A percentile compares a stretch with the other conserved stretches of the same genome.
Conservation (phyloP, 768 basidiomycete species). For the Phylloporus sp. region DNA sequence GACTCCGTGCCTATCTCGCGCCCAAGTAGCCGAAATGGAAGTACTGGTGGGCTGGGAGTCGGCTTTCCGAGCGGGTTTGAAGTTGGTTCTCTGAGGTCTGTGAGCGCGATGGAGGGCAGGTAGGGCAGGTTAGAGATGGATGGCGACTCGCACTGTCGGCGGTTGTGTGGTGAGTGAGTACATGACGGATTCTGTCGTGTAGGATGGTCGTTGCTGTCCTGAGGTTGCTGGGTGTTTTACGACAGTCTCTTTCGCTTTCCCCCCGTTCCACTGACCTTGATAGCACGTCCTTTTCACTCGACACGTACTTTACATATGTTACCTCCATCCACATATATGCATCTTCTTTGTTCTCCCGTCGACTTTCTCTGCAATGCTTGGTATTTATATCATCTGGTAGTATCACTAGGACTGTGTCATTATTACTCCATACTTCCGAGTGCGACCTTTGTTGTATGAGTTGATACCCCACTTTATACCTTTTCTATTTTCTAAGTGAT, state of each 20-base stretch:
- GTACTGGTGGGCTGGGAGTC: slow-evolving; percentile 3
- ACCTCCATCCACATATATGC: background rate
- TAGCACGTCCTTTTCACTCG: no score
- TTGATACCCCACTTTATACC: background rate
- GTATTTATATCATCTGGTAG: background rate
- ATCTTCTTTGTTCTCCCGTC: background rate
- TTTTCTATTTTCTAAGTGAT: no score
- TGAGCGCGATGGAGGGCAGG: slow-evolving; percentile 22
- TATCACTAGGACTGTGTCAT: background rate
- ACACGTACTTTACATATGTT: background rate
- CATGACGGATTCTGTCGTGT: background rate
- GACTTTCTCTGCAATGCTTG: background rate
- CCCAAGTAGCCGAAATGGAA: slow-evolving; percentile 10
- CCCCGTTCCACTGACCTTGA: background rate
- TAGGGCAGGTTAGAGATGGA: slow-evolving; percentile 34
- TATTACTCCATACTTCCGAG: background rate
- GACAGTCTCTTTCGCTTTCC: background rate
- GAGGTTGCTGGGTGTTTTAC: background rate
- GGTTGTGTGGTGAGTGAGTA: slow-evolving; percentile 7
- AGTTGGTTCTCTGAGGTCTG: slow-evolving; percentile 32
- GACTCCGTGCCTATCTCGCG: slow-evolving; percentile 3
- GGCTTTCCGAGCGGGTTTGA: slow-evolving; percentile 17
- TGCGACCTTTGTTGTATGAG: background rate
- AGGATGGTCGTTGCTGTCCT: background rate
- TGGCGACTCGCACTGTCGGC: slow-evolving; percentile 18